Base-by-base conservation (phyloP, 495 filamentous ascomycete species). In the Aspergillus cavernicola region DNA sequence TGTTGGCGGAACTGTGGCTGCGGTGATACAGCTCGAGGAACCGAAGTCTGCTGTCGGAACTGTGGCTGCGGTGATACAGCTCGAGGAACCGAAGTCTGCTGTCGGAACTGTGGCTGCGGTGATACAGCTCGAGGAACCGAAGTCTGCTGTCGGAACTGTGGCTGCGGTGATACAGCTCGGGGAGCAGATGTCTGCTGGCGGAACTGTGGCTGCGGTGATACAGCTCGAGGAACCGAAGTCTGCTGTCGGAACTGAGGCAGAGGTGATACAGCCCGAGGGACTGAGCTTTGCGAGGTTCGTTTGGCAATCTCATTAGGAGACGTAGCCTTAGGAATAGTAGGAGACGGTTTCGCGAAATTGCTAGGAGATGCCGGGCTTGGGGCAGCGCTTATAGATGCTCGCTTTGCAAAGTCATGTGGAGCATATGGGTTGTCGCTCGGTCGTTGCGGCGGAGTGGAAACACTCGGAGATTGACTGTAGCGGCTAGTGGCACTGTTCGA, bases 351-450 rank as follows among this genome's bases (percentile, higher is more conserved):
- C 6, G 48, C 36, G 26, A 51, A 51, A 32, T 41, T 37, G 18
- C 42, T 23, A 6, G 48, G 48, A 51, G 48, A 51, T 20, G 38
- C 48, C 31, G 48, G 37, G 18, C 37, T 11, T 29, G 40, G 42
- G 16, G 52, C 52, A 38, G 36, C 24, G n/a, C 26, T 40, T 6
- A 42, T 26, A 50, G 56, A 58, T 16, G 35, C 68, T 47, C 85
- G 77, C 44, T 77, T 75, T 32, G 71, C 76, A 53, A 68, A 76
- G 33, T 72, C 70, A 35, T 67, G 67, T n/a, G 72, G 67, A 44
- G 73, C 72, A 69, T 84, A 84, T 4, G 74, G 73, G 38, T n/a
- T n/a, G n/a, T 84, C 79, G 24, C 76, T 75, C 2, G 74, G 74
- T 13, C 84, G 82, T 58, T 82, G 83, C 0, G 72, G 67, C 7